These are phyloP conservation scores for Cyphellophora europaea DNA, from an alignment of 2,329 filamentous ascomycete species.

Conservation along the genomic window DNA sequence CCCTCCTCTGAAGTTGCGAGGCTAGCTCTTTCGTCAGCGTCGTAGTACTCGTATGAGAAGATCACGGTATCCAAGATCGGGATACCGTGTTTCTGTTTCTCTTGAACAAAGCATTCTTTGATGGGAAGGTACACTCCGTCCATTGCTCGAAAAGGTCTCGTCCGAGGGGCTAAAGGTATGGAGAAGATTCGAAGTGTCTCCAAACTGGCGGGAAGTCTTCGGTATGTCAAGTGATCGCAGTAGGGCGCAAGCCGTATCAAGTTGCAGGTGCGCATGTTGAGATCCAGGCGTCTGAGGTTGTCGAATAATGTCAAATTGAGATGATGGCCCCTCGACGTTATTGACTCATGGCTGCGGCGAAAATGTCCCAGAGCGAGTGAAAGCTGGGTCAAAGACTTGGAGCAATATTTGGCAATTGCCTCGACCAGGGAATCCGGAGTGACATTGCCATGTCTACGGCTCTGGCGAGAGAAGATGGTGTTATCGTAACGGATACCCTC, in stretches of 20 bases:
- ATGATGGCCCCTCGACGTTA: slow-evolving; percentile 12
- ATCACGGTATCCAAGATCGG: slow-evolving; percentile 14
- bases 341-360: slow-evolving; percentile 9
- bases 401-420: slow-evolving; percentile 12
- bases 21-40: slow-evolving; percentile 9
- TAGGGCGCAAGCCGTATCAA: slow-evolving; percentile 11
- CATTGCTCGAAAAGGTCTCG: slow-evolving; percentile 11
- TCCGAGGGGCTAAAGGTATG: slow-evolving; percentile 14
- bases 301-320: slow-evolving; percentile 13
- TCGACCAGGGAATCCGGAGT: slow-evolving; percentile 13
- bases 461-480: slow-evolving; percentile 12
- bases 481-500: slow-evolving; percentile 18
- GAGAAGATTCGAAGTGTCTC: slow-evolving; percentile 17
- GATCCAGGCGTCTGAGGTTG: slow-evolving; percentile 14
- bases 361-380: slow-evolving; percentile 15
- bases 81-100: slow-evolving; percentile 16
- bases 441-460: slow-evolving; percentile 17
- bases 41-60: slow-evolving; percentile 18
- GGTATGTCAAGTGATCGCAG: slow-evolving; percentile 17
- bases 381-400: slow-evolving; percentile 13
- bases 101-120: slow-evolving; percentile 12
- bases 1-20: slow-evolving; percentile 9
- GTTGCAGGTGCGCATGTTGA: slow-evolving; percentile 14
- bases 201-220: slow-evolving; percentile 15
- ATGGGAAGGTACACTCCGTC: slow-evolving; percentile 14